phyloP scores from a whole-genome alignment of 495 filamentous ascomycete species.

The Acidomyces sp. region DNA sequence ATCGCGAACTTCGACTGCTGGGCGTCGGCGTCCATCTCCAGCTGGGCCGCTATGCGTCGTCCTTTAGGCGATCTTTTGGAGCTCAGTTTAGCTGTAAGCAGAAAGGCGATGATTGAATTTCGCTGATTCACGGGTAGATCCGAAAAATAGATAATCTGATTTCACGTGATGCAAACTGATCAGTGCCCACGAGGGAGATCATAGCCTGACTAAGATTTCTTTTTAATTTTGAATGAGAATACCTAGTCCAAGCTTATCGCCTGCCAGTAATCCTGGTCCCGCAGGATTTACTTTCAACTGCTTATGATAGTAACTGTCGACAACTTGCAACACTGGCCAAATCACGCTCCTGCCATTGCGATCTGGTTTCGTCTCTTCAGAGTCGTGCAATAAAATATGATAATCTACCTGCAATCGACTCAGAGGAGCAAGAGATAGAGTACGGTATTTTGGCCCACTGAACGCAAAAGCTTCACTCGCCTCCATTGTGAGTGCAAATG shows the following conservation, averaged over 20 bases:
- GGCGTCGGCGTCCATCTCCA: conserved; percentile 15
- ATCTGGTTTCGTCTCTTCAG: conserved; percentile 17
- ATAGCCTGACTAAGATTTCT: too few relatives aligned
- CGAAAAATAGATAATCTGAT: too few relatives aligned
- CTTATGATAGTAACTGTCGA: conserved; percentile 86
- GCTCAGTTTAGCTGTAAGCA: too few relatives aligned
- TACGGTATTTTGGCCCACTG: conserved; percentile 68
- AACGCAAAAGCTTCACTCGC: conserved; percentile 87
- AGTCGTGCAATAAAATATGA: conserved; percentile 43
- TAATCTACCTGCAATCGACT: conserved; percentile 59
- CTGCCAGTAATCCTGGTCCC: conserved; percentile 33
- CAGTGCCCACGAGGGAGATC: too few relatives aligned
- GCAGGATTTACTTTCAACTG: conserved; percentile 55
- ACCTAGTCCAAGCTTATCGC: conserved; percentile 11
- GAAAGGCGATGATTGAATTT: too few relatives aligned
- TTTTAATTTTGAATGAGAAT: too few relatives aligned
- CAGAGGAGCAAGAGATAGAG: conserved; percentile 65
- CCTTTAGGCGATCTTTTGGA: too few relatives aligned
- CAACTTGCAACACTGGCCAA: conserved; percentile 55
- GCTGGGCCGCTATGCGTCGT: too few relatives aligned
- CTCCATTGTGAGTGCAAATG: conserved; percentile 85
- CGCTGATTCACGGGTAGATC: too few relatives aligned
- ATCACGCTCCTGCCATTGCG: conserved; percentile 41
- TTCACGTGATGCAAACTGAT: too few relatives aligned
- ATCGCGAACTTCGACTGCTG: conserved; percentile 57